These are phyloP conservation scores for Diaporthe sp. DNA, from an alignment of 2,329 filamentous ascomycete species.

Conservation along the genomic window DNA sequence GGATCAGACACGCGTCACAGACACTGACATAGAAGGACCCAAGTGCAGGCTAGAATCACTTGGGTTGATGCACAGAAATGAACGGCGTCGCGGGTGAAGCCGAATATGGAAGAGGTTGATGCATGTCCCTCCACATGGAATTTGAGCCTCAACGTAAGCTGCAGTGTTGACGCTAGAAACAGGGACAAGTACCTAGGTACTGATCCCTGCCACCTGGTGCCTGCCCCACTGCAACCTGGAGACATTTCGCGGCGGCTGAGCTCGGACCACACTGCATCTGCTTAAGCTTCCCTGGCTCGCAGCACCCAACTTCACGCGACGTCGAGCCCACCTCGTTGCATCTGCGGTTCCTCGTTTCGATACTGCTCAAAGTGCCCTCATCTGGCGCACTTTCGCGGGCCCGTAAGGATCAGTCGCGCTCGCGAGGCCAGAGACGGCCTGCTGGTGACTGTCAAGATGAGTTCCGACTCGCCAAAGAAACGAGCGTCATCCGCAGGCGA, in stretches of 20 bases:
- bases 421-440: background rate
- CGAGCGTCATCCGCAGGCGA: slow-evolving; percentile 51
- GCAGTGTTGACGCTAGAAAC: slow-evolving; percentile 25
- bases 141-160: slow-evolving; percentile 34
- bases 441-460: slow-evolving; percentile 19
- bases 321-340: slow-evolving; percentile 15
- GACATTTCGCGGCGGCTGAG: slow-evolving; percentile 7
- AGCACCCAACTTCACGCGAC: slow-evolving; percentile 2
- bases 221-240: background rate
- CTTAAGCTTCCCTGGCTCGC: slow-evolving; percentile 2
- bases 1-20: background rate
- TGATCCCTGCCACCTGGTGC: background rate
- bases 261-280: slow-evolving; percentile 30
- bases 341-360: background rate
- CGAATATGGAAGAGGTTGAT: background rate
- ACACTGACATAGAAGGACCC: background rate
- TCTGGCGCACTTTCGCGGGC: background rate
- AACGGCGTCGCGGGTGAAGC: background rate
- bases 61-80: background rate
- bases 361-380: background rate
- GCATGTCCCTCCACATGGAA: background rate
- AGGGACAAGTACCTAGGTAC: background rate
- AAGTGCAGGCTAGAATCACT: background rate
- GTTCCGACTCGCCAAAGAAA: slow-evolving; percentile 46
- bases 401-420: background rate